These are phyloP conservation scores for Mycena filopes DNA, from an alignment of 768 basidiomycete species.

Conservation along the genomic window DNA sequence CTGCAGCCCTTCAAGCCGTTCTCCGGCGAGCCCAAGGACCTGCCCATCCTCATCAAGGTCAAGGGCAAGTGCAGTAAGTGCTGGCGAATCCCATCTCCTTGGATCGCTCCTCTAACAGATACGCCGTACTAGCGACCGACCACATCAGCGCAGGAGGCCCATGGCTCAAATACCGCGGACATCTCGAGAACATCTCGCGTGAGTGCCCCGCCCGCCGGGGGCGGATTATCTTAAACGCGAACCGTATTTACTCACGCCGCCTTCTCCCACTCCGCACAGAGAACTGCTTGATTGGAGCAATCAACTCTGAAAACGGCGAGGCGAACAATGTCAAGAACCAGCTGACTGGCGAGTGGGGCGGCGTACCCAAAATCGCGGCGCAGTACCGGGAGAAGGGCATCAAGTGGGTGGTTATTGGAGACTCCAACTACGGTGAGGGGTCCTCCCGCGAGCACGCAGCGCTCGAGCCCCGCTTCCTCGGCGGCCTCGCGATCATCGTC, in stretches of 20 bases:
- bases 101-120: slow-evolving; percentile 13
- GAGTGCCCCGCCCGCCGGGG: slow-evolving; percentile 39
- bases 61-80: slow-evolving; percentile 97
- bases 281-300: slow-evolving; percentile 97
- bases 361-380: slow-evolving; percentile 87
- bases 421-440: slow-evolving; percentile 97
- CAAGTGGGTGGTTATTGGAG: slow-evolving; percentile 98
- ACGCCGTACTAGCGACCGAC: slow-evolving; percentile 70
- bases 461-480: slow-evolving; percentile 94
- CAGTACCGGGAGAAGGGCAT: slow-evolving; percentile 90
- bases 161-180: slow-evolving; percentile 99
- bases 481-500: slow-evolving; percentile 95
- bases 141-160: slow-evolving; percentile 98
- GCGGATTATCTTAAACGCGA: background rate
- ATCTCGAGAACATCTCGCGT: slow-evolving; percentile 98
- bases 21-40: slow-evolving; percentile 91
- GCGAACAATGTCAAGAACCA: slow-evolving; percentile 97
- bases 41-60: slow-evolving; percentile 98
- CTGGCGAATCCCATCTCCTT: background rate
- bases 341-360: slow-evolving; percentile 84
- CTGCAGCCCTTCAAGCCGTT: slow-evolving; percentile 87
- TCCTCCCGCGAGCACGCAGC: slow-evolving; percentile 99
- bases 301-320: slow-evolving; percentile 94
- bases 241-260: slow-evolving; percentile 8
- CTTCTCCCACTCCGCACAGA: slow-evolving; percentile 54